Evolutionary conservation across 257 asterid species (phyloP).

Genomic region (Salvia rosmarinus): DNA sequence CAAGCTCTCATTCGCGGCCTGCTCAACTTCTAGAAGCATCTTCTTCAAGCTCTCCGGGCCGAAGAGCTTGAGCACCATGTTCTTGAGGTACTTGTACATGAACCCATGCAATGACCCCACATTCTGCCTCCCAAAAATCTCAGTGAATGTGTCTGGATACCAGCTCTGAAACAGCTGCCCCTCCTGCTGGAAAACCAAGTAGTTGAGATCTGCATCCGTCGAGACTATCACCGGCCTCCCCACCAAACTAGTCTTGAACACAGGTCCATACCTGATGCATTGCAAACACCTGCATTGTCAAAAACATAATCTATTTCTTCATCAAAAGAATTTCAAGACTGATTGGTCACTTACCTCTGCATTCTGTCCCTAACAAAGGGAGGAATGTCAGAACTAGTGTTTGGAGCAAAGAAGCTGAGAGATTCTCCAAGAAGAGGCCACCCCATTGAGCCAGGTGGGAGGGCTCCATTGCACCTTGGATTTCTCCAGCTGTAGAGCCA

Average conservation of each 20-base stretch:
- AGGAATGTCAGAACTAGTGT: slow-evolving; percentile 52
- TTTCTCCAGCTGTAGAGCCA: slow-evolving; percentile 69
- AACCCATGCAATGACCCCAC: slow-evolving; percentile 77
- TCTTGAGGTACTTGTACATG: slow-evolving; percentile 80
- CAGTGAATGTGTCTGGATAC: slow-evolving; percentile 78
- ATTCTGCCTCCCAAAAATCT: slow-evolving; percentile 72
- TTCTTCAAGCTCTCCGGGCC: slow-evolving; percentile 76
- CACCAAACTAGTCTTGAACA: slow-evolving; percentile 74
- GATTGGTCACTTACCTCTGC: slow-evolving; percentile 46
- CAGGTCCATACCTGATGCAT: slow-evolving; percentile 60
- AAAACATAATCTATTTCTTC: too few relatives aligned
- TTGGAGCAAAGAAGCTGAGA: slow-evolving; percentile 61
- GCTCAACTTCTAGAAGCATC: slow-evolving; percentile 75
- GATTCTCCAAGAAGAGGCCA: slow-evolving; percentile 82
- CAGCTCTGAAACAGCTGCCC: slow-evolving; percentile 77
- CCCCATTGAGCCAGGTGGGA: slow-evolving; percentile 93
- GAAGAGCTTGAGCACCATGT: slow-evolving; percentile 69
- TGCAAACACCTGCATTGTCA: too few relatives aligned
- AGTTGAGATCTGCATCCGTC: slow-evolving; percentile 76
- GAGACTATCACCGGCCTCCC: slow-evolving; percentile 75
- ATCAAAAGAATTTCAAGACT: too few relatives aligned
- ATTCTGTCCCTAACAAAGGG: slow-evolving; percentile 71
- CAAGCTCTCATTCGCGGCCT: slow-evolving; percentile 48
- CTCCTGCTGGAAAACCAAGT: slow-evolving; percentile 74
- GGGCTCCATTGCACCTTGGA: slow-evolving; percentile 69